Evolutionary conservation across 305 asterid genomes (phyloP).

Genomic region (Solanum hybrid): DNA sequence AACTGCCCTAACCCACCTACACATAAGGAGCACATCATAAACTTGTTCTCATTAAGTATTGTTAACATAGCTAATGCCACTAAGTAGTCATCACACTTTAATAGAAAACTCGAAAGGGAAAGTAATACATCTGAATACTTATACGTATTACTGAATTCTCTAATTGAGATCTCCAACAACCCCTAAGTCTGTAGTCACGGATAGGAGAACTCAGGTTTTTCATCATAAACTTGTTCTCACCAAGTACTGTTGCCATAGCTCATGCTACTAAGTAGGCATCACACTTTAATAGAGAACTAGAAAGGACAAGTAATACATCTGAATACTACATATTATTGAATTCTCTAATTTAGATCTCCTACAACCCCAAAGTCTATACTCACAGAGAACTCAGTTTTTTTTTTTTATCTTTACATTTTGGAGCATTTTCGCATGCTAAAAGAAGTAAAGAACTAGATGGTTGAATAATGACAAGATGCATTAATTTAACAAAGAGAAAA

Average conservation of each 20-base stretch:
- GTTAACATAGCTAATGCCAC: background rate
- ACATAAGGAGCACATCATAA: background rate
- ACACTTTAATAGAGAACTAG: background rate
- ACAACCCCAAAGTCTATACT: background rate
- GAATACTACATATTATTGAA: background rate
- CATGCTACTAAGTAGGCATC: background rate
- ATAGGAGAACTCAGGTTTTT: background rate
- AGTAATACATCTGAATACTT: background rate
- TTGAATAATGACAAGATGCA: background rate
- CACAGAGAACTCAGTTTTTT: background rate
- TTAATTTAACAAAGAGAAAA: background rate
- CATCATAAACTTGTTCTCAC: background rate
- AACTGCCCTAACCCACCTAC: constrained; percentile 97
- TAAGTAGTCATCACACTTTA: background rate
- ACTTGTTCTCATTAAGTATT: background rate
- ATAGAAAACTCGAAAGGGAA: background rate
- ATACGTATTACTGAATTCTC: background rate
- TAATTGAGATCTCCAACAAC: background rate
- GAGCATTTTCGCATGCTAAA: background rate
- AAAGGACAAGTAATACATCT: background rate
- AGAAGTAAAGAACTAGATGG: background rate
- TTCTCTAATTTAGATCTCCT: background rate
- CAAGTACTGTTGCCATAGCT: background rate
- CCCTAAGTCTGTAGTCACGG: background rate
- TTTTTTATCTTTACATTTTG: background rate